These are phyloP conservation scores for Zymoseptoria brevis DNA, from an alignment of 2,329 filamentous ascomycete species.

Conservation along the genomic window DNA sequence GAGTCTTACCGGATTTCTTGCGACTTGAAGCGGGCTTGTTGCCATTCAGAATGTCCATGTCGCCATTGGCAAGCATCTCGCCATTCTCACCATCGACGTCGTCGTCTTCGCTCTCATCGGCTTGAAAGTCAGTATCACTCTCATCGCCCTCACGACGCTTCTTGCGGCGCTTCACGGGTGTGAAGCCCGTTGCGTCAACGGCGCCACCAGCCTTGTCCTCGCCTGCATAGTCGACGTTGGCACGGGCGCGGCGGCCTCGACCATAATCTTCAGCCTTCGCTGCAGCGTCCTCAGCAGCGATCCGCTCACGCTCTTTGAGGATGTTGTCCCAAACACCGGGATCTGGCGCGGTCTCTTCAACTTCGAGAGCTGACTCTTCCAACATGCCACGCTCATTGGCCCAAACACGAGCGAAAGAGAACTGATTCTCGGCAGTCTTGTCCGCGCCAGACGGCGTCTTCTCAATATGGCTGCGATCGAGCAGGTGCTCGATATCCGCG, in stretches of 20 bases:
- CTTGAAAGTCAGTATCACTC: constrained; percentile 45
- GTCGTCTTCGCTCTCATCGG: constrained; percentile 31
- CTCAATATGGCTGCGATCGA: constrained; percentile 80
- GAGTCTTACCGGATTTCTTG: constrained; percentile 23
- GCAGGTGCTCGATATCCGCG: constrained; percentile 73
- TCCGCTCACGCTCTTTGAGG: constrained; percentile 69
- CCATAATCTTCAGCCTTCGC: constrained; percentile 68
- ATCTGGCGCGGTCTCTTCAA: constrained; percentile 49
- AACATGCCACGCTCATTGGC: constrained; percentile 68
- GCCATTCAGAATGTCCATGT: constrained; percentile 11
- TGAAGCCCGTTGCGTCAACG: constrained; percentile 18
- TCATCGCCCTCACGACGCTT: constrained; percentile 33
- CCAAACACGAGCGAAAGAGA: constrained; percentile 88
- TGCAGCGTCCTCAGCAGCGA: constrained; percentile 64
- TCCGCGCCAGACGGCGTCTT: constrained; percentile 59
- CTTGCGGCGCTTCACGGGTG: constrained; percentile 30
- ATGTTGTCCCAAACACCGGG: constrained; percentile 84
- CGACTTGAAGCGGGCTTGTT: constrained; percentile 24
- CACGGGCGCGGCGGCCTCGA: constrained; percentile 68
- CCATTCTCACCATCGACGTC: constrained; percentile 15
- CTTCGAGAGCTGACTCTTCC: constrained; percentile 36
- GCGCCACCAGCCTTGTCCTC: constrained; percentile 21
- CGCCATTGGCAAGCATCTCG: constrained; percentile 13
- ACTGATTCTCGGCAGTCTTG: constrained; percentile 65
- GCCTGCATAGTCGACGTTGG: constrained; percentile 44